A percentile compares a stretch with the other conserved stretches of the same genome.
Evolutionary conservation across 2,329 filamentous ascomycete species (phyloP).

Genomic region (Thermomyces lanuginosus): DNA sequence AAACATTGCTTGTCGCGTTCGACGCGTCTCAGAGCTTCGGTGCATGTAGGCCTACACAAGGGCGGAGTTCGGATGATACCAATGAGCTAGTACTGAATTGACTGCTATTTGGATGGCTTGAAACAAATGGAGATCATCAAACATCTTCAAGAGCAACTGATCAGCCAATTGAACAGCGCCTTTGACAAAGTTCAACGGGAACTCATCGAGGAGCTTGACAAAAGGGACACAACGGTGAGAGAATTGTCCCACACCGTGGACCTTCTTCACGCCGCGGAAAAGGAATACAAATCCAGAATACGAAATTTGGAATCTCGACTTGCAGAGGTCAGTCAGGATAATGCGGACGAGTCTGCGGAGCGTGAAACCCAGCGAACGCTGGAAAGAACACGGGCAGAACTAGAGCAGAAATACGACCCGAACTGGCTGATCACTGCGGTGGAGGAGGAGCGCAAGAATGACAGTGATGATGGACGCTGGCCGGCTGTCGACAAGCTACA

Average conservation of each 20-base stretch:
- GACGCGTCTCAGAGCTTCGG: neutral
- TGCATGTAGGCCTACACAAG: neutral
- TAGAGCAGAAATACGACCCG: too few relatives aligned
- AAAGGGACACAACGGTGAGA: neutral
- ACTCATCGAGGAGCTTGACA: slow-evolving; percentile 4
- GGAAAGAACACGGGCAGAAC: too few relatives aligned
- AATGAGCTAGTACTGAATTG: neutral
- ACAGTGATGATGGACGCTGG: neutral
- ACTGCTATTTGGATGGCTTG: neutral
- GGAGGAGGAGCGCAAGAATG: slow-evolving; percentile 6
- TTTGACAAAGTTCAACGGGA: slow-evolving; percentile 16
- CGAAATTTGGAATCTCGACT: slow-evolving; percentile 1
- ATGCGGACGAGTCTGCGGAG: neutral
- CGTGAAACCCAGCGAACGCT: neutral
- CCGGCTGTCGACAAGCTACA: slow-evolving; percentile 9
- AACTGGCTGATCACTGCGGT: slow-evolving; percentile 7
- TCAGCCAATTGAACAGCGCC: slow-evolving; percentile 12
- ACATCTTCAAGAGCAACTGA: slow-evolving; percentile 15
- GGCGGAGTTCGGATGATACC: slow-evolving; percentile 1
- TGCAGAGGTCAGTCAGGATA: neutral
- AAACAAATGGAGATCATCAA: slow-evolving; percentile 17
- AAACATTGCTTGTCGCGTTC: neutral
- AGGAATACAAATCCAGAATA: neutral
- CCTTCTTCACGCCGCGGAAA: neutral
- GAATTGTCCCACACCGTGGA: neutral